Evolutionary conservation across 371 early-diverging fungal species (phyloP).

Genomic region (Thermomucor indicae-seudaticae): DNA sequence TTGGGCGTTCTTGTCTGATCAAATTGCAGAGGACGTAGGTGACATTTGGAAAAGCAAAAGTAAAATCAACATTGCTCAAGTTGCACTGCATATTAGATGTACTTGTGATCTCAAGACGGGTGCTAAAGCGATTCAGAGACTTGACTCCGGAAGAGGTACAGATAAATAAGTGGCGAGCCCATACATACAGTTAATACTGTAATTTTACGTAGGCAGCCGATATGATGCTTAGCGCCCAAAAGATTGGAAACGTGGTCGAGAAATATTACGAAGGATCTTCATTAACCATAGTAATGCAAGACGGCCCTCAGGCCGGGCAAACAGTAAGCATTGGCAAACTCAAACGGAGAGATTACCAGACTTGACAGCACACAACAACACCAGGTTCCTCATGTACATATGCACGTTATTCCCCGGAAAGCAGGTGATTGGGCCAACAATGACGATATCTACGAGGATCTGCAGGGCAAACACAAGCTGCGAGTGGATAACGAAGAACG

Average conservation of each 20-base stretch:
- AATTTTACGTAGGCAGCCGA: conserved; percentile 47
- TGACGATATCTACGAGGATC: conserved; percentile 85
- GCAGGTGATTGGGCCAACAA: conserved; percentile 81
- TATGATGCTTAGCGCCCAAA: conserved; percentile 75
- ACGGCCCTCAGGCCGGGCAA: conserved; percentile 89
- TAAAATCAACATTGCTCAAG: not conserved
- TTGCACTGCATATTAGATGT: conserved; percentile 58
- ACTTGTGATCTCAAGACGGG: conserved; percentile 70
- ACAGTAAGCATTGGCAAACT: conserved; percentile 44
- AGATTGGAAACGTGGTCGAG: conserved; percentile 74
- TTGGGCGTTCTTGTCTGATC: conserved; percentile 2
- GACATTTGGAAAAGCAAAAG: too few relatives aligned
- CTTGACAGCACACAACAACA: not conserved
- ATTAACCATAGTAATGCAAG: conserved; percentile 76
- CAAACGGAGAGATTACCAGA: not conserved
- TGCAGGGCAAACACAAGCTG: conserved; percentile 50
- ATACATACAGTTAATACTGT: not conserved
- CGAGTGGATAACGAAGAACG: conserved; percentile 71
- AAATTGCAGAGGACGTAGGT: conserved; percentile 27
- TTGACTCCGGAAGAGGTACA: conserved; percentile 73
- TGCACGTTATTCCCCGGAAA: conserved; percentile 90
- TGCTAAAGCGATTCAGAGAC: conserved; percentile 67
- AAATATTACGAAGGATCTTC: conserved; percentile 64
- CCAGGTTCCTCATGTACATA: conserved; percentile 84
- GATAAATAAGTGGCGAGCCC: not conserved